Evolutionary conservation across 129 eudicot genomes (phyloP), one percentile per base, ranked within the genome.

Genomic region (Logfia minima): DNA sequence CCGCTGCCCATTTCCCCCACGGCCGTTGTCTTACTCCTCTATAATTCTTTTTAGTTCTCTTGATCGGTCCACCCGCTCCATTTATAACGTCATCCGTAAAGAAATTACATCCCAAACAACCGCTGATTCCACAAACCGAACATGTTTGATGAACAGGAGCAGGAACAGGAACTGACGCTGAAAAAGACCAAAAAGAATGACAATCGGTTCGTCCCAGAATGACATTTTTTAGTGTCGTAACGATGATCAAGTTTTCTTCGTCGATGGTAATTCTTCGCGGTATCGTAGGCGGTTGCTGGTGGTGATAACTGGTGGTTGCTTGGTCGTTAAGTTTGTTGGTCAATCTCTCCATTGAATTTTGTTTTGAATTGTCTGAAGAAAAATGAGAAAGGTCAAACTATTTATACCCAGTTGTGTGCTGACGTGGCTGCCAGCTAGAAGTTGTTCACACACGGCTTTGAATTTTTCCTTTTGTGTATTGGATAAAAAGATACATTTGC

Each of bases 1-100:
- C 96, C 51, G 96, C 84, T 4, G 96, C 96, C 92, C 92, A 90
- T 77, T 90, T 90, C 8, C 96, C 96, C 92, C 92, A 87, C 22
- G 96, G 96, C 75, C 96, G 41, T 77, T 89, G 96, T 23, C 96
- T 75, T 31, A 90, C 96, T 10, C 96, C 92, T 76, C 96, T 85
- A 85, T 87, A 90, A 24, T 90, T 90, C 84, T 85, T 90, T 86
- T 90, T 90, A 80, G 76, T 87, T 77, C 72, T 90, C 80, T 39
- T 83, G 9, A 64, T 53, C 79, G 73, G 82, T 26, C 75, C 79
- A 7, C 41, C 81, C 3, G 22, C 73, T 0, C 59, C 68, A 4
- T 19, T 22, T 31, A 8, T 6, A 64, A 26, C 72, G 9, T 70
- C 75, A 4, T 48, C 79, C 2, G 39, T 75, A 48, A 88, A 91